Evolutionary conservation across 176 grass and related monocot species (phyloP).

Genomic region (Juncus effusus): DNA sequence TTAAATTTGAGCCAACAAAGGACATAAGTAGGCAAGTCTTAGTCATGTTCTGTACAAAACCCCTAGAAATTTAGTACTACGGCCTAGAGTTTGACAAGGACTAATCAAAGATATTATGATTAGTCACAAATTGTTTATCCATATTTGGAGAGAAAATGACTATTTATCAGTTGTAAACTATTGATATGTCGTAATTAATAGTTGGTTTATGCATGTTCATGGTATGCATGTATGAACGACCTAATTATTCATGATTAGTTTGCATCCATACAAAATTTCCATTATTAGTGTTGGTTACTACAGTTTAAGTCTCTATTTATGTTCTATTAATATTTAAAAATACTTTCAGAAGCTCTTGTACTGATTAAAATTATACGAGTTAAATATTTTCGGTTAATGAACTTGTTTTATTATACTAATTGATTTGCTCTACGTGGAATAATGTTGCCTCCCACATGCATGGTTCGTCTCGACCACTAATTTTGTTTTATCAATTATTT

Average conservation of each 20-base stretch:
- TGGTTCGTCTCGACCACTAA: background rate
- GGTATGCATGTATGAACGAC: background rate
- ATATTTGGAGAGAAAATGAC: constrained; percentile 19
- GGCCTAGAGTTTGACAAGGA: constrained; percentile 11
- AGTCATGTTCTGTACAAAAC: constrained; percentile 2
- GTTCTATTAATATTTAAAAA: no score
- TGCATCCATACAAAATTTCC: constrained; percentile 2
- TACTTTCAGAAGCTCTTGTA: no score
- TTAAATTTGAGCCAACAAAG: background rate
- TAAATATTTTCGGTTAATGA: background rate
- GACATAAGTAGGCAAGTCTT: constrained; percentile 5
- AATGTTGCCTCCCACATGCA: constrained; percentile 13
- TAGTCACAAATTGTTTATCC: constrained; percentile 15
- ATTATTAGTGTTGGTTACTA: constrained; percentile 7
- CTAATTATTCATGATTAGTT: constrained; percentile 13
- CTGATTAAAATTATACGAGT: background rate
- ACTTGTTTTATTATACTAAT: background rate
- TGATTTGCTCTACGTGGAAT: background rate
- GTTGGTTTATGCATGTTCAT: constrained; percentile 2
- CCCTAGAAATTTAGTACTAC: constrained; percentile 20
- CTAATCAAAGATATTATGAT: constrained; percentile 17
- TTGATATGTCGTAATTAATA: constrained; percentile 20
- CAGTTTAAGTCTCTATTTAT: no score
- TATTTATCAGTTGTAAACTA: constrained; percentile 22
- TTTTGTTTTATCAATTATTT: background rate